These are phyloP conservation scores for Austroboletus niveus DNA, from an alignment of 1,284 basidiomycete genomes.

Conservation along the genomic window DNA sequence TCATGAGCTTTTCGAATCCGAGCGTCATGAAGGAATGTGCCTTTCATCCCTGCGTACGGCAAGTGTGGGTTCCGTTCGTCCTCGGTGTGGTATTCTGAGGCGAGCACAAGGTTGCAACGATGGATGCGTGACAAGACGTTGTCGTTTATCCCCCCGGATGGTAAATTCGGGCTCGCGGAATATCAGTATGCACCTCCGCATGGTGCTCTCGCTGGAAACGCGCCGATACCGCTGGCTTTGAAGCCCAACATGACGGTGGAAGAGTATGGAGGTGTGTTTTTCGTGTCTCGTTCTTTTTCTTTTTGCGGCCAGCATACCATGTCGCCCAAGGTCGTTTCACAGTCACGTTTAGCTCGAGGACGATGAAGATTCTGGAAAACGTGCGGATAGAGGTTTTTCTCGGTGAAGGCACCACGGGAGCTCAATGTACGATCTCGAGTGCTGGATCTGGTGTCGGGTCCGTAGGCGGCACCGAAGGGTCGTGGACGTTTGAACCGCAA, in stretches of 20 bases:
- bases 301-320: neutral
- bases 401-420: constrained; percentile 66
- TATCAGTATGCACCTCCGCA: constrained; percentile 63
- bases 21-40: constrained; percentile 74
- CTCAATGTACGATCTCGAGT: constrained; percentile 61
- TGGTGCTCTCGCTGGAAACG: constrained; percentile 31
- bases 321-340: constrained; percentile 60
- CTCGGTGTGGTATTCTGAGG: constrained; percentile 6
- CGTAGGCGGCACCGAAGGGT: constrained; percentile 41
- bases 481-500: constrained; percentile 77
- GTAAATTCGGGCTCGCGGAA: constrained; percentile 83
- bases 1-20: constrained; percentile 79
- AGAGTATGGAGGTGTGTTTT: constrained; percentile 58
- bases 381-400: constrained; percentile 71
- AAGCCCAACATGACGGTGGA: constrained; percentile 61
- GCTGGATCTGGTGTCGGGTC: constrained; percentile 53
- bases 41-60: constrained; percentile 92
- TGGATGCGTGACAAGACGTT: constrained; percentile 80
- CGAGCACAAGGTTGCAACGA: constrained; percentile 58
- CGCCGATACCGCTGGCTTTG: constrained; percentile 65
- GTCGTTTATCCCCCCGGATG: constrained; percentile 95
- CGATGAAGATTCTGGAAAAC: constrained; percentile 66
- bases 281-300: neutral
- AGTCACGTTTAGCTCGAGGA: constrained; percentile 66
- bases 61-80: constrained; percentile 26